Conservation (phyloP, 345 rosid genomes). For the Eucalyptus virginea region DNA sequence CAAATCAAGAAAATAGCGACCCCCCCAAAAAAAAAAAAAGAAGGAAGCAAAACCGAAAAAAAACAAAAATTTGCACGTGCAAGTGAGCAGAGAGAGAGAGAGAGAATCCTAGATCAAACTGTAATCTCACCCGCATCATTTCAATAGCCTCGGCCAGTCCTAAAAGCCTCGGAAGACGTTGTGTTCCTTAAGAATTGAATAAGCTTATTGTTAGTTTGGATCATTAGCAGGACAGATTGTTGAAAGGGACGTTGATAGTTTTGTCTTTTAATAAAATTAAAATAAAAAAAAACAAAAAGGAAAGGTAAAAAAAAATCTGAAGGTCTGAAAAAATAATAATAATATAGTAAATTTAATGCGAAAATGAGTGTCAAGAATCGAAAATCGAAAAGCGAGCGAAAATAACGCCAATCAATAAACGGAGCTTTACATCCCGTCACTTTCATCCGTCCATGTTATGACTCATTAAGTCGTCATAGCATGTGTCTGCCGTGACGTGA, state of each 20-base stretch:
- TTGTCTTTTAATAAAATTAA: too few relatives aligned
- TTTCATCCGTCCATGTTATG: neutral
- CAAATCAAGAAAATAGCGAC: neutral
- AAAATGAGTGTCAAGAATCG: too few relatives aligned
- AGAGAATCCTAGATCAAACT: neutral
- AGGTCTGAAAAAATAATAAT: too few relatives aligned
- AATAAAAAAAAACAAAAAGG: too few relatives aligned
- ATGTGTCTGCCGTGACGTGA: neutral
- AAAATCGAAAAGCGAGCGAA: too few relatives aligned
- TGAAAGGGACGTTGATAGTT: too few relatives aligned
- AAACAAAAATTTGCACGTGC: neutral
- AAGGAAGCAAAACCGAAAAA: neutral
- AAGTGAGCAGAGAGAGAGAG: neutral
- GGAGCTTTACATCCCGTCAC: neutral
- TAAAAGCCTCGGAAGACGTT: conserved; percentile 88
- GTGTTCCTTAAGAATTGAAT: conserved; percentile 55
- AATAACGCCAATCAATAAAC: too few relatives aligned
- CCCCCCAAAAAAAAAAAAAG: neutral
- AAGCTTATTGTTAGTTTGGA: neutral
- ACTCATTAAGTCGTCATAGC: neutral
- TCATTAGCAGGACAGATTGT: neutral
- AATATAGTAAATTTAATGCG: too few relatives aligned
- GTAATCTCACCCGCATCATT: conserved; percentile 60
- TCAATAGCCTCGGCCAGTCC: conserved; percentile 80
- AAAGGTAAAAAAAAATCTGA: too few relatives aligned